phyloP scores from a whole-genome alignment of 2,329 filamentous ascomycete species.

The Neurospora sp. region DNA sequence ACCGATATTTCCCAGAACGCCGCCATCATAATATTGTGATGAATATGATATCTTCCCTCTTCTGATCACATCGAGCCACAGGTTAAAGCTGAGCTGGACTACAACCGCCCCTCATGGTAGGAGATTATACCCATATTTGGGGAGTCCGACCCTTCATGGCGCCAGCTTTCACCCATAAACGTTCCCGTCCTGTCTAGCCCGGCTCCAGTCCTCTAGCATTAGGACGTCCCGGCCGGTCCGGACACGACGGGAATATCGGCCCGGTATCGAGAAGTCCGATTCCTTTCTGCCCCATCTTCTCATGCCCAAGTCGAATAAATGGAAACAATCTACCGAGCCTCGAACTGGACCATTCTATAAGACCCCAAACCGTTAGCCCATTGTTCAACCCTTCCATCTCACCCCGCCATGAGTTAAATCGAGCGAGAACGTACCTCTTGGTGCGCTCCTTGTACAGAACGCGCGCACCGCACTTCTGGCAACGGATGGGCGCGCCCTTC shows the following conservation, averaged over 20 bases:
- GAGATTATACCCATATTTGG: background rate
- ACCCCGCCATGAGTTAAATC: too few relatives aligned
- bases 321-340: slow-evolving; percentile 58
- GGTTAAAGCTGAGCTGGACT: background rate
- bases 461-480: slow-evolving; percentile 87
- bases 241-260: background rate
- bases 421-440: slow-evolving; percentile 59
- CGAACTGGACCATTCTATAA: slow-evolving; percentile 91
- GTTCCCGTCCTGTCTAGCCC: background rate
- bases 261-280: background rate
- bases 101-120: background rate
- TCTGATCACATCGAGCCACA: background rate
- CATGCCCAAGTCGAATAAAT: background rate
- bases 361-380: slow-evolving; percentile 13
- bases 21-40: background rate
- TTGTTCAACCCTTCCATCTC: background rate
- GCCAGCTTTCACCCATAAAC: background rate
- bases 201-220: background rate
- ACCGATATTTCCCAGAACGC: background rate
- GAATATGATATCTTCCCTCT: background rate
- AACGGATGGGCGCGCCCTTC: slow-evolving; percentile 71
- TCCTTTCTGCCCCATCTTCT: background rate
- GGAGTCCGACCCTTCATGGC: background rate
- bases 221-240: background rate
- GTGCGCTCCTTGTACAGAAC: slow-evolving; percentile 97